Percentiles rank a stretch among this genome's conserved stretches.
These are phyloP conservation scores for Saccharomycopsis capsularis DNA, from an alignment of 805 yeast genomes.

Conservation along the genomic window DNA sequence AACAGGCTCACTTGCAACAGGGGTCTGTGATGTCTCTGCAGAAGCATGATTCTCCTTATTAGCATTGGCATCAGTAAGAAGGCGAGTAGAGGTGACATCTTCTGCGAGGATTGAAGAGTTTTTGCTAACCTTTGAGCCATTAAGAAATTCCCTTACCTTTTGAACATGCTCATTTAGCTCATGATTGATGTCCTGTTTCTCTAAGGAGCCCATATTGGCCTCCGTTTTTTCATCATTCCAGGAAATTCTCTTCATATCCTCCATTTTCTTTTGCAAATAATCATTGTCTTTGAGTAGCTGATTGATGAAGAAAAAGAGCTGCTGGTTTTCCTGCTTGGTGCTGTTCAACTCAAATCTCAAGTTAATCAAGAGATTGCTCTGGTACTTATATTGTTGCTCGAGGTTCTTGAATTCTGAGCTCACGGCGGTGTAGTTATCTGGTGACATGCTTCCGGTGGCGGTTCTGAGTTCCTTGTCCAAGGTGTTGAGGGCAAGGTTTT, in stretches of 20 bases:
- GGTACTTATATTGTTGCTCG: conserved; percentile 10
- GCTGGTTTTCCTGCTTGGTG: conserved; percentile 16
- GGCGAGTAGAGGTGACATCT: not conserved
- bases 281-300: conserved; percentile 18
- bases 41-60: not conserved
- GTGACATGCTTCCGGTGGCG: no score
- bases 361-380: not conserved
- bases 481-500: not conserved
- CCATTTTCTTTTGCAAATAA: conserved; percentile 4
- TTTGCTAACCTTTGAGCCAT: not conserved
- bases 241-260: not conserved
- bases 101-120: no score
- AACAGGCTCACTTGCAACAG: not conserved
- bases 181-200: not conserved
- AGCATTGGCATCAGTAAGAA: conserved; percentile 1
- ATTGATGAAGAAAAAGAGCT: conserved; percentile 15
- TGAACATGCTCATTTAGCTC: conserved; percentile 8
- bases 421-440: not conserved
- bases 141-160: conserved; percentile 3
- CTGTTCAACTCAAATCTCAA: conserved; percentile 12
- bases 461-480: conserved; percentile 5
- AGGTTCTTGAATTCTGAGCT: conserved; percentile 7
- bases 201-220: not conserved
- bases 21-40: not conserved
- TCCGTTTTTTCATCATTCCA: not conserved